A percentile compares a stretch with the other conserved stretches of the same genome.
These are phyloP conservation scores for Astragalus glycyphyllos DNA, from an alignment of 306 rosid genomes.

Conservation along the genomic window DNA sequence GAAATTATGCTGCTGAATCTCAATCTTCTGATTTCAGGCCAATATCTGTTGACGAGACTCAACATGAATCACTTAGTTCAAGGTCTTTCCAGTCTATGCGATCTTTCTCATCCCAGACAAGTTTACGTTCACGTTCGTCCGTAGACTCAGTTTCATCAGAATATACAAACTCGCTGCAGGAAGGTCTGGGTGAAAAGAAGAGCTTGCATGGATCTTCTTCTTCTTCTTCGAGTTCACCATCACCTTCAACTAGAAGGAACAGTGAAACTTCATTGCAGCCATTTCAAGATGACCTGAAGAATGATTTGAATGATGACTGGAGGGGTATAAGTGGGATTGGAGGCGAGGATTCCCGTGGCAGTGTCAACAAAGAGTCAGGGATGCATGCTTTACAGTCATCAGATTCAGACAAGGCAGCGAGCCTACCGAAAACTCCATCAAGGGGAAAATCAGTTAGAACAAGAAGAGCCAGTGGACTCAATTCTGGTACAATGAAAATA, in stretches of 20 bases:
- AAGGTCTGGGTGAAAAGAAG: constrained; percentile 46
- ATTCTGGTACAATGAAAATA: constrained; percentile 42
- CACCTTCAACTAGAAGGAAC: constrained; percentile 46
- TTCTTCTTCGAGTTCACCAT: constrained; percentile 49
- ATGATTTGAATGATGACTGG: constrained; percentile 45
- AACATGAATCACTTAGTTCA: constrained; percentile 59
- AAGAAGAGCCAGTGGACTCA: constrained; percentile 56
- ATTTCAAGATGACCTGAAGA: constrained; percentile 52
- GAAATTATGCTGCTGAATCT: constrained; percentile 43
- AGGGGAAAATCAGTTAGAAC: constrained; percentile 92
- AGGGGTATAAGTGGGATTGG: constrained; percentile 46
- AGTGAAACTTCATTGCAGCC: constrained; percentile 50
- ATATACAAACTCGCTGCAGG: constrained; percentile 39
- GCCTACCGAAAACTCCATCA: constrained; percentile 48
- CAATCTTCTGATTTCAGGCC: constrained; percentile 69
- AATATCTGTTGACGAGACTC: constrained; percentile 76
- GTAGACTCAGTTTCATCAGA: constrained; percentile 50
- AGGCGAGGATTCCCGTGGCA: constrained; percentile 42
- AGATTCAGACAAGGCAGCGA: constrained; percentile 50
- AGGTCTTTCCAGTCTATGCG: constrained; percentile 57
- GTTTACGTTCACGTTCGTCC: constrained; percentile 64
- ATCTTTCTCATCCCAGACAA: constrained; percentile 63
- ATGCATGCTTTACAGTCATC: constrained; percentile 38
- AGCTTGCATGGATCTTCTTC: constrained; percentile 45
- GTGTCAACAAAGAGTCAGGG: constrained; percentile 44